Conservation (phyloP, 2,329 filamentous ascomycete species). For the Dactylonectria estremocensis region DNA sequence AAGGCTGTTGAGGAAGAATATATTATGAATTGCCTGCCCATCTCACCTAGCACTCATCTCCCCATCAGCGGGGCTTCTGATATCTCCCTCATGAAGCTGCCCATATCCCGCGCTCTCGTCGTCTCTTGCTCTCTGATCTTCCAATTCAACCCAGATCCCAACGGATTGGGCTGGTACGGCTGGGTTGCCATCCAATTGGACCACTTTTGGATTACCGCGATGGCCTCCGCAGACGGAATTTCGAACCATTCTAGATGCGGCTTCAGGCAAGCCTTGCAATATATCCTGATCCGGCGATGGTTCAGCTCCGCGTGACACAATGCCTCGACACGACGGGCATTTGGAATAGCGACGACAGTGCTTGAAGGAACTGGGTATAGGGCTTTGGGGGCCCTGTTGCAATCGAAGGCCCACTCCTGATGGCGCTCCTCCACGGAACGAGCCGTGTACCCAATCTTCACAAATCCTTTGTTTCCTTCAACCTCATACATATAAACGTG, state of each 20-base stretch:
- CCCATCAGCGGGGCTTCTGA: not conserved
- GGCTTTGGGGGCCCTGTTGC: not conserved
- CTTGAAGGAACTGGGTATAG: not conserved
- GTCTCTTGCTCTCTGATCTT: not conserved
- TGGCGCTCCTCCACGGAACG: not conserved
- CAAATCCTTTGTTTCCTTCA: not conserved
- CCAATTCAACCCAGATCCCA: not conserved
- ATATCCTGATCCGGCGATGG: not conserved
- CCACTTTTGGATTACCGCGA: not conserved
- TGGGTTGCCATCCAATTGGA: not conserved
- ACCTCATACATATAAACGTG: not conserved
- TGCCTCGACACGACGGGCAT: not conserved
- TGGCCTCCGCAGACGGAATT: not conserved
- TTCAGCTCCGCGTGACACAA: not conserved
- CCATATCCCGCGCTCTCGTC: not conserved
- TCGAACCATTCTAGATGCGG: constrained; percentile 6
- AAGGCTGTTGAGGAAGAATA: no score
- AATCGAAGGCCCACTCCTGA: not conserved
- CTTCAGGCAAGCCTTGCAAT: not conserved
- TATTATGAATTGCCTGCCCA: not conserved
- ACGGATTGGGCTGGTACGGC: not conserved
- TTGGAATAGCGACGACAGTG: not conserved
- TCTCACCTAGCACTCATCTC: not conserved
- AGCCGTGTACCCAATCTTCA: not conserved
- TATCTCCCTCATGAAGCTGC: not conserved